Conservation (phyloP, 2,329 filamentous ascomycete genomes). For the Alternaria sp. region DNA sequence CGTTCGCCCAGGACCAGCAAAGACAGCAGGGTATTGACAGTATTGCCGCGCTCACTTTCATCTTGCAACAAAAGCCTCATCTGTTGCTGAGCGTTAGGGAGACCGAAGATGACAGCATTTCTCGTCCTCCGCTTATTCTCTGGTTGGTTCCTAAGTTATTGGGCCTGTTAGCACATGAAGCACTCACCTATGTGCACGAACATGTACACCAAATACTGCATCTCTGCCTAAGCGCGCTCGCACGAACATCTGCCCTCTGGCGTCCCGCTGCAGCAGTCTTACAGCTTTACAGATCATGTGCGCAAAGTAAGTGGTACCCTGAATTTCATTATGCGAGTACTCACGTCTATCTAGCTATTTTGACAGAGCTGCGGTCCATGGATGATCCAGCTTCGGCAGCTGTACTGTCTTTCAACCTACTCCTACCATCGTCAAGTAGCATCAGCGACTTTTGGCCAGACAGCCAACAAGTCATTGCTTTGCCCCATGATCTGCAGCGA, state of each 20-base stretch:
- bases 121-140: constrained; percentile 56
- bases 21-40: constrained; percentile 71
- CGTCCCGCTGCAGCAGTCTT: constrained; percentile 41
- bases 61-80: constrained; percentile 74
- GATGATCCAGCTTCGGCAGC: constrained; percentile 20
- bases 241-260: constrained; percentile 45
- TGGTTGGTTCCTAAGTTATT: constrained; percentile 63
- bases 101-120: constrained; percentile 37
- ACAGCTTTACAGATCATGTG: constrained; percentile 49
- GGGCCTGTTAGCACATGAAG: constrained; percentile 52
- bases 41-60: constrained; percentile 76
- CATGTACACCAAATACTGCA: constrained; percentile 45
- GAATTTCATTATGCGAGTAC: not conserved
- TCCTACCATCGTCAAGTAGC: constrained; percentile 49
- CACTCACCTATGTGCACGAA: constrained; percentile 50
- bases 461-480: constrained; percentile 48
- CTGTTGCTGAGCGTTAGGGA: constrained; percentile 59
- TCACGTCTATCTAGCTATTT: constrained; percentile 49
- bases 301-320: constrained; percentile 46
- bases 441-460: constrained; percentile 48
- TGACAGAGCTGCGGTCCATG: constrained; percentile 50
- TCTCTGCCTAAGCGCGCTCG: constrained; percentile 45
- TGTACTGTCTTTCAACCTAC: constrained; percentile 30
- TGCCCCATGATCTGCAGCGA: constrained; percentile 50
- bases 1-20: constrained; percentile 66